Evolutionary conservation across 352 stramenopile genomes (phyloP).

Genomic region (Vaucheria bursata): DNA sequence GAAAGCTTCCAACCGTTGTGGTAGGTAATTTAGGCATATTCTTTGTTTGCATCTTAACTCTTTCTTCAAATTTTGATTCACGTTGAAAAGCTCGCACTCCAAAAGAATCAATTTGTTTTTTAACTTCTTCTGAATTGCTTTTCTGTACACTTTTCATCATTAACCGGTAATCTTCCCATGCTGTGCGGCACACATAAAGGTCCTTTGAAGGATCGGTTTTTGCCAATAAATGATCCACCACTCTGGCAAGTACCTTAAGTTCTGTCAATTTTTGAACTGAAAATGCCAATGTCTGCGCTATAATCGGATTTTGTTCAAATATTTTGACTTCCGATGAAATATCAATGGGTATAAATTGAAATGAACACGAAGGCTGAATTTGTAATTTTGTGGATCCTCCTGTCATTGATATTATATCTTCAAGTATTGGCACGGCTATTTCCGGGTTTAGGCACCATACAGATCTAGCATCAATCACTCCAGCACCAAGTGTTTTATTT

Average conservation of each 20-base stretch:
- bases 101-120: conserved; percentile 46
- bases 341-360: conserved; percentile 80
- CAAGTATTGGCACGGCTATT: conserved; percentile 12
- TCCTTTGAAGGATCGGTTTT: no score
- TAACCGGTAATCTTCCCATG: no score
- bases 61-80: conserved; percentile 64
- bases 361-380: conserved; percentile 67
- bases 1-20: conserved; percentile 85
- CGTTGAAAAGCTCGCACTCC: conserved; percentile 66
- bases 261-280: conserved; percentile 77
- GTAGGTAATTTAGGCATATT: conserved; percentile 66
- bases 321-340: conserved; percentile 56
- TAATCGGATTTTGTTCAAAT: conserved; percentile 47
- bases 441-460: conserved; percentile 72
- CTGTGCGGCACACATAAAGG: no score
- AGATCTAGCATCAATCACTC: conserved; percentile 74
- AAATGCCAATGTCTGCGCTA: conserved; percentile 68
- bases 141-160: not conserved
- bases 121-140: not conserved
- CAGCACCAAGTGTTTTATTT: conserved; percentile 67
- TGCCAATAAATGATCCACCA: no score
- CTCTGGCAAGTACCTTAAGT: conserved; percentile 48
- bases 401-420: not conserved
- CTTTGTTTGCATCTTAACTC: conserved; percentile 62
- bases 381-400: not conserved